Evolutionary conservation across 148 eudicot species (phyloP).

Genomic region (Euryodendron excelsum): DNA sequence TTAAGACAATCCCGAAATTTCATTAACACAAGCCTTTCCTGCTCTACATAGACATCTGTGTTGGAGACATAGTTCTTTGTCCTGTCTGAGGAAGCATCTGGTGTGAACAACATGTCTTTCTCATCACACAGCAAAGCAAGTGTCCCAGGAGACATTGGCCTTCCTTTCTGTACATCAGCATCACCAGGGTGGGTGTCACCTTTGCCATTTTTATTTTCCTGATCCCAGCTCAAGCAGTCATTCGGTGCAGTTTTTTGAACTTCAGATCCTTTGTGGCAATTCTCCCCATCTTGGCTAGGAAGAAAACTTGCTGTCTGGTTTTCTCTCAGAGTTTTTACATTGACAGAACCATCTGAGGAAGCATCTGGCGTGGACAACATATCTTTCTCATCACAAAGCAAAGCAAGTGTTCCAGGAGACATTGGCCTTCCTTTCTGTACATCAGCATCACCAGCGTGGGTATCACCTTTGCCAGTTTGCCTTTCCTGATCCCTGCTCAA

Average conservation of each 20-base stretch:
- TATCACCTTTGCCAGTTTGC: constrained; percentile 3
- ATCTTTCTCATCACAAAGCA: background rate
- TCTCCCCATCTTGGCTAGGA: constrained; percentile 17
- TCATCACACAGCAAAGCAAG: background rate
- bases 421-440: constrained; percentile 10
- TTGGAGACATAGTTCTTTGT: constrained; percentile 16
- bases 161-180: constrained; percentile 19
- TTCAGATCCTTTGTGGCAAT: constrained; percentile 10
- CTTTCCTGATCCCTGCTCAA: constrained; percentile 17
- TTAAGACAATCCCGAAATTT: background rate
- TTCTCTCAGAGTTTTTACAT: background rate
- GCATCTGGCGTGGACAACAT: background rate
- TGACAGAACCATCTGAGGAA: background rate
- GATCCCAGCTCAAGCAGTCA: constrained; percentile 13
- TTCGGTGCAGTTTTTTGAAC: constrained; percentile 3
- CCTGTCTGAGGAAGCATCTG: background rate
- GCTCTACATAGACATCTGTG: constrained; percentile 25
- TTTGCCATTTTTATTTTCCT: constrained; percentile 9
- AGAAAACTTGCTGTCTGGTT: background rate
- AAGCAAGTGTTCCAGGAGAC: constrained; percentile 2
- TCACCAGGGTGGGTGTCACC: constrained; percentile 26
- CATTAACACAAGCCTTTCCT: background rate
- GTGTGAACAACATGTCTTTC: background rate
- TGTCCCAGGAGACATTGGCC: constrained; percentile 3
- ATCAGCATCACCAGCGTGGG: constrained; percentile 30